These are phyloP conservation scores for Anisodus acutangulus DNA, from an alignment of 257 asterid genomes.

Conservation along the genomic window DNA sequence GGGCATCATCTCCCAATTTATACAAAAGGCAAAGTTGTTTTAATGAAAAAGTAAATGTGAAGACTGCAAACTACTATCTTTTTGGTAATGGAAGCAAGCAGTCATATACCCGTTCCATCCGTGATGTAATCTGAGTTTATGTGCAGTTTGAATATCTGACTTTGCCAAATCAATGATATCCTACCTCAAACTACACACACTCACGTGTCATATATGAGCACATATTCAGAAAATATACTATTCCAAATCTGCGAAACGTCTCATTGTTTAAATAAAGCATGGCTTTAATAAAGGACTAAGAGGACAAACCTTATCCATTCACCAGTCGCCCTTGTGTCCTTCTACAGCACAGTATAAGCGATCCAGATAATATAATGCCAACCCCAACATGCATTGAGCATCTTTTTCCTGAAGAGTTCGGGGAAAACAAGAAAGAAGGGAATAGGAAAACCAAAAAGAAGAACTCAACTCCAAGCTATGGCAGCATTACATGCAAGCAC, in stretches of 20 bases:
- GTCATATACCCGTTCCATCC: conserved; percentile 81
- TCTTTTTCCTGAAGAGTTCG: conserved; percentile 64
- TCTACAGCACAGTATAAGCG: conserved; percentile 77
- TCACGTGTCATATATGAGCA: conserved; percentile 1
- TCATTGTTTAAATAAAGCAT: not conserved
- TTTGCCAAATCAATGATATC: conserved; percentile 85
- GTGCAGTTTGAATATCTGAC: conserved; percentile 58
- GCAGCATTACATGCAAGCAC: conserved; percentile 22
- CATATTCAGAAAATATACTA: not conserved
- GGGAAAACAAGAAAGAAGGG: not conserved
- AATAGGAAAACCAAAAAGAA: not conserved
- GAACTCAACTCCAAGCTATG: conserved; percentile 12
- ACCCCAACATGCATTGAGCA: conserved; percentile 82
- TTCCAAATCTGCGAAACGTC: not conserved
- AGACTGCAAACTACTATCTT: conserved; percentile 41
- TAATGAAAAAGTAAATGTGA: not conserved
- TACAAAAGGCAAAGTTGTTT: not conserved
- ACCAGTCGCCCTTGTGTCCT: conserved; percentile 80
- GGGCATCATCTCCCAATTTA: not conserved
- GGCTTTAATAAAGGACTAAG: not conserved
- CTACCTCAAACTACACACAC: conserved; percentile 68
- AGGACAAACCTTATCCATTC: conserved; percentile 87
- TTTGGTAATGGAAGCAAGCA: conserved; percentile 81
- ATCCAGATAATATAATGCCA: conserved; percentile 79
- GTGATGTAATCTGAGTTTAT: conserved; percentile 66